phyloP scores from a whole-genome alignment of 768 basidiomycete species.

The Podaxis sp. region DNA sequence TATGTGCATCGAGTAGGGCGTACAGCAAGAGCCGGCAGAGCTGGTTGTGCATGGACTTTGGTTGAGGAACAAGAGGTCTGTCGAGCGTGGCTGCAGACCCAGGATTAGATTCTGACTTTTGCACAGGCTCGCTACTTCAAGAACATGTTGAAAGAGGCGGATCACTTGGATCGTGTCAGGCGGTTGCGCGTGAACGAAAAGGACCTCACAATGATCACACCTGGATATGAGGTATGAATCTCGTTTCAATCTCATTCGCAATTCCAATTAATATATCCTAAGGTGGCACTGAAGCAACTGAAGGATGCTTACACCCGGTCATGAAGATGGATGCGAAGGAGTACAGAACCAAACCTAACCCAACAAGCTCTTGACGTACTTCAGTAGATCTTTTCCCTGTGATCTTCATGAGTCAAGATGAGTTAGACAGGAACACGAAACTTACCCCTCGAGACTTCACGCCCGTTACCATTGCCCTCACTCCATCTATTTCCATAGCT shows the following conservation, averaged over 20 bases:
- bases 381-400: constrained; percentile 69
- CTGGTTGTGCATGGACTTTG: constrained; percentile 90
- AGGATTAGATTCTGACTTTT: constrained; percentile 5
- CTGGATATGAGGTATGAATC: constrained; percentile 62
- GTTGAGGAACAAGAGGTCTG: constrained; percentile 90
- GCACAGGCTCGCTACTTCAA: constrained; percentile 85
- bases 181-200: constrained; percentile 61
- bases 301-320: constrained; percentile 37
- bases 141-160: constrained; percentile 68
- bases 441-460: constrained; percentile 76
- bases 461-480: constrained; percentile 73
- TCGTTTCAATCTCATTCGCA: not conserved
- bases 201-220: constrained; percentile 52
- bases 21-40: constrained; percentile 89
- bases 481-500: constrained; percentile 43
- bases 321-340: constrained; percentile 1
- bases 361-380: constrained; percentile 68
- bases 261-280: not conserved
- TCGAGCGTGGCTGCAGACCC: not conserved
- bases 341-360: constrained; percentile 34
- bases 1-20: constrained; percentile 97
- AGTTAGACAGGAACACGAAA: constrained; percentile 14
- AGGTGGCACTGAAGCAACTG: constrained; percentile 38
- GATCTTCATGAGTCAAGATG: not conserved
- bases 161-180: constrained; percentile 68